These are phyloP conservation scores for Gomphus bonarii DNA, from an alignment of 1,284 basidiomycete species.

Conservation along the genomic window DNA sequence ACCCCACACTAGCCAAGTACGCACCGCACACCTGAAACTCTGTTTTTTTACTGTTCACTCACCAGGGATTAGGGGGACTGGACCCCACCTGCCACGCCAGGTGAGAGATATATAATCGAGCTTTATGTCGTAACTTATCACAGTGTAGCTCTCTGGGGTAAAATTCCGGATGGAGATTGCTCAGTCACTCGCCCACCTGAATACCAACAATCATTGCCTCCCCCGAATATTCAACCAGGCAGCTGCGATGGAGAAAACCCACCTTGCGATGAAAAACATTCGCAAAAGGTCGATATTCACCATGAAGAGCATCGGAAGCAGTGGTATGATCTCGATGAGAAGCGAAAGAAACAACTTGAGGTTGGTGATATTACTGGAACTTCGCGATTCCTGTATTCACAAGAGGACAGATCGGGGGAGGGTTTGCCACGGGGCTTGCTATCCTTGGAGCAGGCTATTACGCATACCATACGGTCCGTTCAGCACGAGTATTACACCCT, in stretches of 20 bases:
- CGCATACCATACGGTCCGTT: slow-evolving; percentile 32
- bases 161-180: neutral
- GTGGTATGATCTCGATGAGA: slow-evolving; percentile 45
- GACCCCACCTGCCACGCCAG: slow-evolving; percentile 49
- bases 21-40: too few species aligned
- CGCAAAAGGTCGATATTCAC: slow-evolving; percentile 27
- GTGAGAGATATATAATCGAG: neutral
- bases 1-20: too few species aligned
- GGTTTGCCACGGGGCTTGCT: slow-evolving; percentile 42
- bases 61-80: slow-evolving; percentile 40
- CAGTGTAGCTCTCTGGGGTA: slow-evolving; percentile 5
- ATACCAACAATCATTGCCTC: slow-evolving; percentile 15
- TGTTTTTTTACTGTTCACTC: neutral
- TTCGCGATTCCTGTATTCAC: neutral
- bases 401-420: slow-evolving; percentile 47
- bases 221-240: slow-evolving; percentile 5
- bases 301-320: slow-evolving; percentile 42
- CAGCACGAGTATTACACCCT: neutral
- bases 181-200: neutral
- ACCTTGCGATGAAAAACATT: slow-evolving; percentile 17
- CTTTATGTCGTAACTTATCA: neutral
- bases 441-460: slow-evolving; percentile 39
- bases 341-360: slow-evolving; percentile 49
- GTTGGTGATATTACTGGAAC: slow-evolving; percentile 23
- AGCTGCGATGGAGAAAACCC: slow-evolving; percentile 19